phyloP scores from a whole-genome alignment of 768 basidiomycete genomes.

The Epithele typhae region DNA sequence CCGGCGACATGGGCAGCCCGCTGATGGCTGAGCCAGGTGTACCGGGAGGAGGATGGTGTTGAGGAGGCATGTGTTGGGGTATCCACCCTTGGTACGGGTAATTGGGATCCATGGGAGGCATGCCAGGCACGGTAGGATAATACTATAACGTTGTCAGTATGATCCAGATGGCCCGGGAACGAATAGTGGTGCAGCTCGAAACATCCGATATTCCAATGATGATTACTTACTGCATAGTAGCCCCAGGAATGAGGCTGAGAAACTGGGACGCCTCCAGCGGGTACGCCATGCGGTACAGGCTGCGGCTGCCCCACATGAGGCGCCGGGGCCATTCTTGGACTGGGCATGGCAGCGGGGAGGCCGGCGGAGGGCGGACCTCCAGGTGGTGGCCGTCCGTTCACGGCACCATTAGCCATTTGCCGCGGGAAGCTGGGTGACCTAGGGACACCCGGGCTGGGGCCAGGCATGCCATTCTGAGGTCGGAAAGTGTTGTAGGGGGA shows the following conservation, averaged over 20 bases:
- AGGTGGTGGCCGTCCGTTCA: conserved; percentile 37
- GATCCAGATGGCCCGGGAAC: not conserved
- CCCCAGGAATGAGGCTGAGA: conserved; percentile 35
- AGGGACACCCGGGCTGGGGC: conserved; percentile 30
- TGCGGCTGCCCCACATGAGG: conserved; percentile 51
- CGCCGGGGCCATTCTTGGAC: conserved; percentile 63
- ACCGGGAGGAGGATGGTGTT: conserved; percentile 33
- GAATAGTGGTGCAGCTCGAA: not conserved
- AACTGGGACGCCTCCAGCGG: conserved; percentile 35
- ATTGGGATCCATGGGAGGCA: conserved; percentile 32
- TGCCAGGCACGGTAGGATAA: conserved; percentile 38
- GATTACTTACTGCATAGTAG: conserved; percentile 44
- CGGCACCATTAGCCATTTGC: conserved; percentile 55
- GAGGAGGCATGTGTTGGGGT: conserved; percentile 28
- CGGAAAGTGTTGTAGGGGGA: conserved; percentile 39
- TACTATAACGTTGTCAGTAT: conserved; percentile 28
- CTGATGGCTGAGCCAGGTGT: conserved; percentile 30
- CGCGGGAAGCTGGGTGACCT: conserved; percentile 67
- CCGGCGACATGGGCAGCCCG: conserved; percentile 63
- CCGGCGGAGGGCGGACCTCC: conserved; percentile 17
- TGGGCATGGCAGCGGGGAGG: conserved; percentile 52
- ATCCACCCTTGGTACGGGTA: conserved; percentile 37
- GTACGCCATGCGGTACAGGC: conserved; percentile 45
- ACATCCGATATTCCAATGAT: not conserved
- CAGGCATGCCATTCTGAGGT: conserved; percentile 30